Evolutionary conservation across 1,284 basidiomycete species (phyloP), one percentile per base, ranked within the genome.

Genomic region (Trichosporon ovoides): DNA sequence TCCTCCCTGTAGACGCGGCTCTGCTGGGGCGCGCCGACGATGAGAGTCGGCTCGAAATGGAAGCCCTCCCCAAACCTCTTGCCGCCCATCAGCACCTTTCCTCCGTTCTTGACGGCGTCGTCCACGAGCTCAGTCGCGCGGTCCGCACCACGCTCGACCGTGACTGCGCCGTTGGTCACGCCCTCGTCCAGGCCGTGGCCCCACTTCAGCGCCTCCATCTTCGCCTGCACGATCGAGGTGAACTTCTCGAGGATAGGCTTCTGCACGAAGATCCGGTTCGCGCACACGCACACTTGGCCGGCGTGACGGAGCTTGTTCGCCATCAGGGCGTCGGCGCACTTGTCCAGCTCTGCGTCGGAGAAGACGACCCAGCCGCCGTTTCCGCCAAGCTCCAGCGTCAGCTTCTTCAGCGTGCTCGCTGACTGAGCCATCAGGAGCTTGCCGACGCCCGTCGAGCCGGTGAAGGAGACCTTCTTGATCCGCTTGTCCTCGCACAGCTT

Each of bases 21-120:
- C 22, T 82, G 77, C 18, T 77, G 48, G 1, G 88, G 83, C n/a
- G 94, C 88, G 64, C 92, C 88, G 10, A 83, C 83, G 50, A 96
- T 83, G 40, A 96, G 83, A 0, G 92, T 96, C 1, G 91, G 91
- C 46, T 84, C 80, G 77, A 87, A 94, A 82, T 92, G 94, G 59
- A 75, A 76, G 16, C 77, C 77, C 2, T 73, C 62, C 7, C 66
- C 63, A 6, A 76, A 62, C 35, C 81, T 80, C 75, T 85, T 84
- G 24, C 94, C 94, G 18, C 94, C 94, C 36, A 90, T 81, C 31
- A 96, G 82, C 38, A 97, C 79, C 73, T 87, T 86, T 2, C 90
- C 94, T 49, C 94, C 94, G 49, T 83, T 82, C 43, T 81, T 71
- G 55, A 91, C 78, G 5, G 91, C 91, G 66, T 92, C 88, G 38